These are phyloP conservation scores for Citrus hindsii DNA, from an alignment of 345 rosid species.

Conservation along the genomic window DNA sequence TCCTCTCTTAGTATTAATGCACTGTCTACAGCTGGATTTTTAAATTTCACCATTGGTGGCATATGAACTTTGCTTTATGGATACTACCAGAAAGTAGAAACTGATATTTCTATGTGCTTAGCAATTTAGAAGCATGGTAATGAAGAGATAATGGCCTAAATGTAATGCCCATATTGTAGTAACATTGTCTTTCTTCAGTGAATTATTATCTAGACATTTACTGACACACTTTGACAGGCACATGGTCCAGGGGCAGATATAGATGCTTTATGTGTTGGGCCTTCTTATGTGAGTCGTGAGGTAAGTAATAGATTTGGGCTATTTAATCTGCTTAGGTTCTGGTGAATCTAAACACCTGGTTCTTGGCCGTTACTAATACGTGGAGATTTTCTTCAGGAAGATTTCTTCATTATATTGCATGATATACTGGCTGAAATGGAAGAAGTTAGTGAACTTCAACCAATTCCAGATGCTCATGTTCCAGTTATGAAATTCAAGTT, in stretches of 20 bases:
- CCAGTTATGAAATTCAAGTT: constrained; percentile 97
- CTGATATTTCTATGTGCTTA: neutral
- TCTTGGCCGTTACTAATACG: neutral
- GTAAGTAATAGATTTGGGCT: constrained; percentile 26
- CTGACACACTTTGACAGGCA: constrained; percentile 40
- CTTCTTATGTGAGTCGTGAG: constrained; percentile 87
- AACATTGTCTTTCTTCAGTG: neutral
- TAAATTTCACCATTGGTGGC: neutral
- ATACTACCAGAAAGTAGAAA: neutral
- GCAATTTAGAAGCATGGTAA: neutral
- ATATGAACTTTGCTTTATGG: neutral
- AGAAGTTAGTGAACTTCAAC: constrained; percentile 85
- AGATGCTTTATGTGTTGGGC: constrained; percentile 93
- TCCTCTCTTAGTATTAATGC: neutral
- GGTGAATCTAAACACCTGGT: neutral
- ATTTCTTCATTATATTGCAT: constrained; percentile 77
- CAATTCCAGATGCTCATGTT: constrained; percentile 95
- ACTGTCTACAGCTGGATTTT: neutral
- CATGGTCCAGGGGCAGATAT: constrained; percentile 96
- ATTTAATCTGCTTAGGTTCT: neutral
- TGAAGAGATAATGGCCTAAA: neutral
- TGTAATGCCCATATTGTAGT: neutral
- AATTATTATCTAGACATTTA: neutral
- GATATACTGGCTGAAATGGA: constrained; percentile 66
- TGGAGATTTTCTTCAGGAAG: constrained; percentile 46